phyloP scores from a whole-genome alignment of 163 green algal genomes.

The Volvox carteri region DNA sequence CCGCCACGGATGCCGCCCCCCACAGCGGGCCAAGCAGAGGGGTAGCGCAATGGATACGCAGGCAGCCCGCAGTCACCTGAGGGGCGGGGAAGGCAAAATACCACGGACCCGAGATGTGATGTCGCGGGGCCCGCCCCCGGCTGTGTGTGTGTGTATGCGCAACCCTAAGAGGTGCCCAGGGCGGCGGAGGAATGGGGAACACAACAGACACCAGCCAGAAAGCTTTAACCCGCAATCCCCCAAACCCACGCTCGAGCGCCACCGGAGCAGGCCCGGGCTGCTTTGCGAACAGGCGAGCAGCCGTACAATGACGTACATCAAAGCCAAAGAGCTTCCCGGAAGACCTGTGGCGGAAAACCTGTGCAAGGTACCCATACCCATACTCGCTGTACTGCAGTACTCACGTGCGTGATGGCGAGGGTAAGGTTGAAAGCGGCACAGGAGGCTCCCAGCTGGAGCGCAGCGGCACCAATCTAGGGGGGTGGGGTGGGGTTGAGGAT shows the following conservation, averaged over 20 bases:
- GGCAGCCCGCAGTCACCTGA: slow-evolving; percentile 68
- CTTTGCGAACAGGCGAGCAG: neutral
- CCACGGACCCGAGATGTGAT: neutral
- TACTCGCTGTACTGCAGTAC: neutral
- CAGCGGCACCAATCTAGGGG: neutral
- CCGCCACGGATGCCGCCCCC: slow-evolving; percentile 5
- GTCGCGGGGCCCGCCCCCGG: neutral
- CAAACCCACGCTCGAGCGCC: too few relatives aligned
- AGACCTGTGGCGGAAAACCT: too few relatives aligned
- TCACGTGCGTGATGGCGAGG: slow-evolving; percentile 20
- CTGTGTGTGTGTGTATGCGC: too few relatives aligned
- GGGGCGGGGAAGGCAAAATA: neutral
- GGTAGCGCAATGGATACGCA: slow-evolving; percentile 82
- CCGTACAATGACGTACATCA: neutral
- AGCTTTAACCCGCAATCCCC: too few relatives aligned
- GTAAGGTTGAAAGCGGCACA: slow-evolving; percentile 44
- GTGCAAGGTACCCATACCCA: too few relatives aligned
- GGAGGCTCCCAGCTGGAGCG: slow-evolving; percentile 32
- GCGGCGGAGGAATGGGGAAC: too few relatives aligned
- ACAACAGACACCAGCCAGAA: too few relatives aligned
- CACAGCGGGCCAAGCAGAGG: slow-evolving; percentile 72
- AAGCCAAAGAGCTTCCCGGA: neutral
- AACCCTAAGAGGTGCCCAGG: too few relatives aligned
- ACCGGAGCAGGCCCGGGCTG: too few relatives aligned
- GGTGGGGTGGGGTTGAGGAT: too few relatives aligned